Percentiles rank a stretch among this genome's conserved stretches.
Conservation (phyloP, 164 flowering plant species). For the Stephania cephalantha region DNA sequence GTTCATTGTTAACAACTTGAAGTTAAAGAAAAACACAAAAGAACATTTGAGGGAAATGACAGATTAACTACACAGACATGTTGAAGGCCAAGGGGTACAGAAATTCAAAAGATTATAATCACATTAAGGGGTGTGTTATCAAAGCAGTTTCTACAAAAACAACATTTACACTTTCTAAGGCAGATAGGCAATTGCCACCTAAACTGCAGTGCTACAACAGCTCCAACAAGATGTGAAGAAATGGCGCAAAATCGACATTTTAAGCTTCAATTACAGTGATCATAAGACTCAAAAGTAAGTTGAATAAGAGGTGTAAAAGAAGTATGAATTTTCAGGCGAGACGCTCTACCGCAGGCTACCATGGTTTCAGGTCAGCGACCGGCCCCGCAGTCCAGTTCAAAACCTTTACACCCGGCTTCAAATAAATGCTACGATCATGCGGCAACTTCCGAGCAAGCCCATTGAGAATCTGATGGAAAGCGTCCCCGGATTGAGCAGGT, state of each 20-base stretch:
- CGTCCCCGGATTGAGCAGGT: constrained; percentile 86
- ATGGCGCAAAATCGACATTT: not conserved
- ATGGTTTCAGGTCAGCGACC: constrained; percentile 54
- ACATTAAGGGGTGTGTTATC: not conserved
- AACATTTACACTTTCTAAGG: constrained; percentile 6
- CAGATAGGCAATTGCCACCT: not conserved
- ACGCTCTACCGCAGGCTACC: constrained; percentile 24
- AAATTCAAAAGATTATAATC: not conserved
- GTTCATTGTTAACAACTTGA: too few relatives aligned
- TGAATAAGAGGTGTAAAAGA: not conserved
- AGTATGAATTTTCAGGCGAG: not conserved
- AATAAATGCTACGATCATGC: constrained; percentile 42
- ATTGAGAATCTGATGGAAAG: constrained; percentile 86
- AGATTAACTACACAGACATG: not conserved
- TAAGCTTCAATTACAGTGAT: not conserved
- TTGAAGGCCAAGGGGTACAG: not conserved
- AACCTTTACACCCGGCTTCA: constrained; percentile 51
- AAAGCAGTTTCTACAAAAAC: not conserved
- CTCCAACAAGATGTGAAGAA: not conserved
- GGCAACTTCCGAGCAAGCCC: constrained; percentile 90
- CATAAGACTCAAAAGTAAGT: not conserved
- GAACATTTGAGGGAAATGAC: too few relatives aligned
- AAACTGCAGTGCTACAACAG: constrained; percentile 2
- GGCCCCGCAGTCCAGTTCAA: constrained; percentile 94
- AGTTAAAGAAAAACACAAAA: too few relatives aligned